These are phyloP conservation scores for Aspergillus melleus DNA, from an alignment of 2,329 filamentous ascomycete genomes.

Conservation along the genomic window DNA sequence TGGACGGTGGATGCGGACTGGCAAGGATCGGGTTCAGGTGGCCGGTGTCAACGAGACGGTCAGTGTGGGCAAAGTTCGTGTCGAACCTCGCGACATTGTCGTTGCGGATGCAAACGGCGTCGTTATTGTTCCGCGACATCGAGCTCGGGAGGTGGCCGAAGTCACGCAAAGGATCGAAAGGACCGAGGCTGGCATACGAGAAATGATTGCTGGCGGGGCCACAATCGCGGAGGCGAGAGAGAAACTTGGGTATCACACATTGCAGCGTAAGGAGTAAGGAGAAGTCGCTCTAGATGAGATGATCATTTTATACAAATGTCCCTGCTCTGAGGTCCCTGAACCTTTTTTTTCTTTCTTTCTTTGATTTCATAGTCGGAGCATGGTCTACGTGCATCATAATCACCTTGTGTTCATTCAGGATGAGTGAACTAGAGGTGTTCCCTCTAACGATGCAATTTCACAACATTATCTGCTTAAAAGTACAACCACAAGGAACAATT, in stretches of 20 bases:
- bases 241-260: slow-evolving; percentile 16
- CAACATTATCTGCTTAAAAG: no score
- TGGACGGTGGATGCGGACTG: slow-evolving; percentile 36
- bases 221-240: slow-evolving; percentile 15
- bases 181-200: slow-evolving; percentile 28
- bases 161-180: slow-evolving; percentile 11
- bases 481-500: no score
- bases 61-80: slow-evolving; percentile 29
- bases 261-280: slow-evolving; percentile 15
- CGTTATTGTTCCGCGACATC: slow-evolving; percentile 18
- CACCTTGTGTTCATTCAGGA: no score
- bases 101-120: slow-evolving; percentile 31
- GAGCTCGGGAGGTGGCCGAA: slow-evolving; percentile 18
- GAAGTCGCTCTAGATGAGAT: no score
- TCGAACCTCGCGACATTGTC: slow-evolving; percentile 30
- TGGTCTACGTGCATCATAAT: no score
- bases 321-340: no score
- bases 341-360: no score
- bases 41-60: slow-evolving; percentile 30
- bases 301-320: no score
- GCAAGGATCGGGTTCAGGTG: slow-evolving; percentile 34
- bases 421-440: no score
- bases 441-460: no score
- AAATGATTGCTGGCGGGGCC: slow-evolving; percentile 25
- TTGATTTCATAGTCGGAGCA: no score